Evolutionary conservation across 2,329 filamentous ascomycete genomes (phyloP), one percentile per base, ranked within the genome.

Genomic region (Microdochium paspali): DNA sequence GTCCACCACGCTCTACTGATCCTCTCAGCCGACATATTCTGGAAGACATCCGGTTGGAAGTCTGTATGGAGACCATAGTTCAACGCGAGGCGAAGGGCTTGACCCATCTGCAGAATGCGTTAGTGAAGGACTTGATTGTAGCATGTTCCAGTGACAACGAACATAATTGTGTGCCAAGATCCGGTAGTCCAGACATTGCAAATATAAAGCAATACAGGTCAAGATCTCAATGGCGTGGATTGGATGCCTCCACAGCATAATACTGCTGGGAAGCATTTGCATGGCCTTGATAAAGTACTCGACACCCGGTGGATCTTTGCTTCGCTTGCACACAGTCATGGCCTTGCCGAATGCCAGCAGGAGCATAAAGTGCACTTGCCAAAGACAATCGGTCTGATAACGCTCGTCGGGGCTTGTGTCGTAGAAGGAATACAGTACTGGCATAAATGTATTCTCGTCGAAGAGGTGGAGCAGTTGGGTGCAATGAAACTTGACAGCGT

Each of bases 291-390:
- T 60, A 49, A 74, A 74, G 24, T 70, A 63, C 4, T 73, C 70
- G 0, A 66, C 65, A 0, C 75, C 75, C 0, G 72, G 67, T 0
- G 74, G 74, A 2, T 60, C 49, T 46, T 59, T 62, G 0, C 60
- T 59, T 7, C 63, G 59, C 3, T 55, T 58, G 15, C 66, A 65
- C 24, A 68, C 66, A 0, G 71, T 65, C 26, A 79, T 74, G 0
- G 71, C 73, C 51, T 79, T 79, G 1, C 76, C 76, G 49, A 79
- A 76, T 0, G 76, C 75, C 3, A 79, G 60, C 10, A 79, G 65
- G 1, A 78, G 60, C 3, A 78, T 59, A 15, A 74, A 77, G 45
- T 79, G 76, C 15, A 75, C 69, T 47, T 74, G 77, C 64, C 72
- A 77, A 2, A 79, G 55, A 10, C 53, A 59, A 35, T 58, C 59